Evolutionary conservation across 2,329 filamentous ascomycete species (phyloP).

Genomic region (Penicillium sp.): DNA sequence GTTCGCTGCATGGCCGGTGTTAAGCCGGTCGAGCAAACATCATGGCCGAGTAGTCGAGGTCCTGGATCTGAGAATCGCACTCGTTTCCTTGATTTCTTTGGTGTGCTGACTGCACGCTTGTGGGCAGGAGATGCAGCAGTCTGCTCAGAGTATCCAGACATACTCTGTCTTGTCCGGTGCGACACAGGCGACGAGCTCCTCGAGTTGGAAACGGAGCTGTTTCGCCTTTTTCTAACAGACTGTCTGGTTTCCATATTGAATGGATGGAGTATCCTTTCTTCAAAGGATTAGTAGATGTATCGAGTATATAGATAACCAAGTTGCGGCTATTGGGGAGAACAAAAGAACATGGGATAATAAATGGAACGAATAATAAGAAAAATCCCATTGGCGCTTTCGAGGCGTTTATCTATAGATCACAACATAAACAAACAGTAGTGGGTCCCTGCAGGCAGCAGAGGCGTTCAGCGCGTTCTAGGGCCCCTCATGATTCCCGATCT

Average conservation of each 20-base stretch:
- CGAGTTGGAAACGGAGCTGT: conserved; percentile 19
- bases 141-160: not conserved
- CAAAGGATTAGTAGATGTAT: not conserved
- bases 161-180: conserved; percentile 16
- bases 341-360: not conserved
- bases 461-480: conserved; percentile 15
- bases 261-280: not conserved
- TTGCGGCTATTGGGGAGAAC: not conserved
- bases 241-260: conserved; percentile 28
- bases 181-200: conserved; percentile 17
- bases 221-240: conserved; percentile 28
- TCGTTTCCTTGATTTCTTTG: conserved; percentile 40
- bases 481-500: conserved; percentile 15
- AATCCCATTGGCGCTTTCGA: conserved; percentile 12
- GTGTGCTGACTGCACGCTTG: conserved; percentile 20
- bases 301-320: conserved; percentile 1
- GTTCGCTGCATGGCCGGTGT: conserved; percentile 46
- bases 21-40: conserved; percentile 40
- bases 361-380: conserved; percentile 1
- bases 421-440: conserved; percentile 29
- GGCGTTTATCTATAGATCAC: conserved; percentile 20
- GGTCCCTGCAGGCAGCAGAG: conserved; percentile 20
- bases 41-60: conserved; percentile 24
- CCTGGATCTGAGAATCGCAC: conserved; percentile 49
- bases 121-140: not conserved